Evolutionary conservation across 1,139 yeast species (phyloP), one percentile per base, ranked within the genome.

Genomic region (Zygoascus sp.): DNA sequence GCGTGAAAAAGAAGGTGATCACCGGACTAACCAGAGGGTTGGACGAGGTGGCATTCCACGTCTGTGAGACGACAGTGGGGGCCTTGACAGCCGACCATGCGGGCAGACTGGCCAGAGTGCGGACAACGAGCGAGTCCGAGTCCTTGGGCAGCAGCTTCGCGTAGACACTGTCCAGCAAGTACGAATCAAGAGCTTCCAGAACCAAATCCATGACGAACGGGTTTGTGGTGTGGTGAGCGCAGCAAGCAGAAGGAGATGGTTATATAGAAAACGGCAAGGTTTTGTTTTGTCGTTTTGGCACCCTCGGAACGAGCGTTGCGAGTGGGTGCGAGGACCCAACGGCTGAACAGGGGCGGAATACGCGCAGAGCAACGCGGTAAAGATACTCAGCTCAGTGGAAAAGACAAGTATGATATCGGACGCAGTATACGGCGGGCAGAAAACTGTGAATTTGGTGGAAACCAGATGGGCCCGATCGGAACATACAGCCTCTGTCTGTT

Each of bases 201-300:
- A 88, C 89, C 62, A 90, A 72, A 81, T 90, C 98, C 98, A 90
- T 90, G 49, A 8, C 49, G 21, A 8, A n/a, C n/a, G n/a, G n/a
- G n/a, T 20, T 34, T 8, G n/a, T n/a, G 13, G 22, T 21, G 16
- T 25, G 42, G 13, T 3, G 42, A 5, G 21, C 10, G 9, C n/a
- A 3, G 8, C n/a, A n/a, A 10, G 28, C n/a, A 25, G 28, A 10
- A 10, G 28, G 28, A 4, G 28, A 25, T 25, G 28, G 7, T n/a
- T 25, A 10, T 25, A 25, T 25, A 25, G 28, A n/a, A n/a, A 25
- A 7, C 28, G 4, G 28, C n/a, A 25, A 25, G 28, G 28, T 25
- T 25, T 25, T 25, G 28, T 25, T 25, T n/a, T 25, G 28, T 25
- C 28, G 28, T 25, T 25, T 25, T 25, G 28, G 28, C 28, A 25